phyloP scores from a whole-genome alignment of 2,329 filamentous ascomycete genomes.

The Fusarium compactum region DNA sequence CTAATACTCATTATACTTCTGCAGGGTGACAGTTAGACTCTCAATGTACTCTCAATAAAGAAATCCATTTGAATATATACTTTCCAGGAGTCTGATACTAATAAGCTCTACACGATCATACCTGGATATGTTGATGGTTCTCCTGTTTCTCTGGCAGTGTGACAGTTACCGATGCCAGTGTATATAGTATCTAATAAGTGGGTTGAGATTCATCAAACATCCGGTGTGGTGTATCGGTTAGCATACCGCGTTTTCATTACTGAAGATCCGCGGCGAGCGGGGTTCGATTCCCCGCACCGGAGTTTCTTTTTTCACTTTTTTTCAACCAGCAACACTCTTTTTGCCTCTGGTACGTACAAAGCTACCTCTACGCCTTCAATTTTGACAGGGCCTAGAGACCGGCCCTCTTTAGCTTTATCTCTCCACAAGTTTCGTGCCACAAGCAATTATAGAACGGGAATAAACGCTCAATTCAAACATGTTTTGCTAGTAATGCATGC shows the following conservation, averaged over 20 bases:
- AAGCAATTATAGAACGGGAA: not conserved
- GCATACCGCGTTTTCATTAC: constrained; percentile 31
- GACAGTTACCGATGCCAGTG: fast-evolving
- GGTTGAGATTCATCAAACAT: constrained; percentile 1
- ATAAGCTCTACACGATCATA: not conserved
- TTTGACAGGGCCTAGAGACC: not conserved
- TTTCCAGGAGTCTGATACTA: too few relatives aligned
- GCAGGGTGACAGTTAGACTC: too few relatives aligned
- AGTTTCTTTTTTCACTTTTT: constrained; percentile 1
- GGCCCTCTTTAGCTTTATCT: not conserved
- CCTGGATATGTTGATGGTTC: not conserved
- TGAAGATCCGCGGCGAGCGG: constrained; percentile 17
- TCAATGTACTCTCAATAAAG: too few relatives aligned
- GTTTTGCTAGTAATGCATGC: not conserved
- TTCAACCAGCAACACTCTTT: not conserved
- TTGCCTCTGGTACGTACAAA: not conserved
- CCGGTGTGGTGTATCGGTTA: constrained; percentile 37
- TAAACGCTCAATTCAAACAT: not conserved
- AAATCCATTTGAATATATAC: too few relatives aligned
- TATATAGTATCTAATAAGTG: fast-evolving
- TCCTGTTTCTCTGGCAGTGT: fast-evolving
- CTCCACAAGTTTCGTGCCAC: not conserved
- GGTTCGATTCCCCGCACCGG: constrained; percentile 33
- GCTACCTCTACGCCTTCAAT: not conserved
- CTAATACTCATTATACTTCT: too few relatives aligned